Conservation (phyloP, 2,329 filamentous ascomycete species). For the Teratosphaeria epicoccoides region DNA sequence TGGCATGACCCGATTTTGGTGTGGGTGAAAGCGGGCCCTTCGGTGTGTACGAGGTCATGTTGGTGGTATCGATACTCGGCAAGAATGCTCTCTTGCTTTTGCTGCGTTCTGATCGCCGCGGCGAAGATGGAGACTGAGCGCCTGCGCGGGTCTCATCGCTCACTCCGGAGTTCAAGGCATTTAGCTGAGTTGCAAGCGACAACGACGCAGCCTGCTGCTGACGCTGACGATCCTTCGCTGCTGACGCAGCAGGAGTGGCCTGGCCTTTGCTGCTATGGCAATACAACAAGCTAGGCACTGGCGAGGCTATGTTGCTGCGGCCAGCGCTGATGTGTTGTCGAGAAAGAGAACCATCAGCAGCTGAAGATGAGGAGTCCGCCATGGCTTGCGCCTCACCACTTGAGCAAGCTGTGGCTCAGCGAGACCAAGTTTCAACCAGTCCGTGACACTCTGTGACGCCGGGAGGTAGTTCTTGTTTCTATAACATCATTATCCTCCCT, state of each 20-base stretch:
- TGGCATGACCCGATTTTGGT: constrained; percentile 12
- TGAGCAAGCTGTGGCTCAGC: neutral
- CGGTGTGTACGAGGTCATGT: constrained; percentile 8
- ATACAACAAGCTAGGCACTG: neutral
- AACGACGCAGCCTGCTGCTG: neutral
- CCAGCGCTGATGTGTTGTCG: constrained; percentile 9
- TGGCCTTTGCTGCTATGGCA: constrained; percentile 3
- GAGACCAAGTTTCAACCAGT: neutral
- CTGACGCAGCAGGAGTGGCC: constrained; percentile 3
- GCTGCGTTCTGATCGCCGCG: neutral
- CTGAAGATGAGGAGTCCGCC: neutral
- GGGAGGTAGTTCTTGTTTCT: neutral
- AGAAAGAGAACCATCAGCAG: neutral
- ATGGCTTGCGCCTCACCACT: neutral
- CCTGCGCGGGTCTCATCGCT: constrained; percentile 2
- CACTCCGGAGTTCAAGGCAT: constrained; percentile 8
- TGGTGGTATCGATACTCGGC: constrained; percentile 6
- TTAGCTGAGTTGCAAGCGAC: neutral
- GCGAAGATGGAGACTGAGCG: neutral
- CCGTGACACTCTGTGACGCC: neutral
- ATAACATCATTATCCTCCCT: neutral
- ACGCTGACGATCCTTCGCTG: neutral
- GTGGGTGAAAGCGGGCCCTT: constrained; percentile 7
- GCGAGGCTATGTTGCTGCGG: constrained; percentile 8
- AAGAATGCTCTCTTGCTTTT: neutral